Evolutionary conservation across 495 filamentous ascomycete genomes (phyloP).

Genomic region (Penicillium lividum): DNA sequence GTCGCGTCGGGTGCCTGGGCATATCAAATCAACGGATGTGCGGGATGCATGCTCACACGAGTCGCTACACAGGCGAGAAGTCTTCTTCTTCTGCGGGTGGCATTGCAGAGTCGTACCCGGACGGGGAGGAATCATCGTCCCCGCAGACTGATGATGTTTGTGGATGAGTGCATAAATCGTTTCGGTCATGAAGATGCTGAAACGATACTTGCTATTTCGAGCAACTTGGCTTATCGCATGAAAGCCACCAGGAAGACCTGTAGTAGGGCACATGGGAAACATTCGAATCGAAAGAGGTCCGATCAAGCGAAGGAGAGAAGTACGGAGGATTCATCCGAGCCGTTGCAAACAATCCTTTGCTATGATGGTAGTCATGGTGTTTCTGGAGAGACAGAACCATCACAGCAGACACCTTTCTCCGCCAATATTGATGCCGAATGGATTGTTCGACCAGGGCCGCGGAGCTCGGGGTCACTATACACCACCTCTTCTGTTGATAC

Average conservation of each 20-base stretch:
- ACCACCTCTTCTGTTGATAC: neutral
- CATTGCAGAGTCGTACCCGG: constrained; percentile 34
- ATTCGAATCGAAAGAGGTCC: neutral
- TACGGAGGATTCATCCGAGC: neutral
- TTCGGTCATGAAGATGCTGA: constrained; percentile 12
- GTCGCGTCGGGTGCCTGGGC: constrained; percentile 12
- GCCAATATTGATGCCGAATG: neutral
- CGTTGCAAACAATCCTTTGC: neutral
- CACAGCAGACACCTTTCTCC: neutral
- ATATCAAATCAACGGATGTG: constrained; percentile 37
- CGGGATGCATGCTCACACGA: constrained; percentile 45
- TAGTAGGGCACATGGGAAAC: constrained; percentile 6
- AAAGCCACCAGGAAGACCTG: constrained; percentile 31
- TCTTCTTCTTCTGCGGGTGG: constrained; percentile 30
- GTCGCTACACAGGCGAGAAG: constrained; percentile 23
- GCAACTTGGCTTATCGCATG: constrained; percentile 21
- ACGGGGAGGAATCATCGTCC: constrained; percentile 22
- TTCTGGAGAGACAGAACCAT: neutral
- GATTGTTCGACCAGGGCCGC: neutral
- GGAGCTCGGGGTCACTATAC: neutral
- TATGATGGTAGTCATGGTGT: neutral
- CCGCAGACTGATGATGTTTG: constrained; percentile 27
- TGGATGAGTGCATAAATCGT: constrained; percentile 28
- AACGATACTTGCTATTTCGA: constrained; percentile 12
- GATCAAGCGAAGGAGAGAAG: neutral